Evolutionary conservation across 2,329 filamentous ascomycete species (phyloP).

Genomic region (Calonectria pseudoturangicola): DNA sequence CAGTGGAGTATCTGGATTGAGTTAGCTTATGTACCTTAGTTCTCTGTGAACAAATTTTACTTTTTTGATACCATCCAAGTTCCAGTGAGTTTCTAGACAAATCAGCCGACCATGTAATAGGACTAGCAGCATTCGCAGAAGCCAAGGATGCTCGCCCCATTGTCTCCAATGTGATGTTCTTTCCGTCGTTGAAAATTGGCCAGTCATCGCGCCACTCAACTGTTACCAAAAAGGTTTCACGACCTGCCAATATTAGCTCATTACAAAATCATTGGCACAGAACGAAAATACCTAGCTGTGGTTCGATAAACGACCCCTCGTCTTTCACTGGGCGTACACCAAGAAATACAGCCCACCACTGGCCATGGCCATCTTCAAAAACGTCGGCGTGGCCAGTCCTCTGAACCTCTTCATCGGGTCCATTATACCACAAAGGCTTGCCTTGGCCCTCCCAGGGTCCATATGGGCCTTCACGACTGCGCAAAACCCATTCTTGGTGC

Average conservation of each 20-base stretch:
- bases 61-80: conserved; percentile 55
- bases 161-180: conserved; percentile 50
- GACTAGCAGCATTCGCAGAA: neutral
- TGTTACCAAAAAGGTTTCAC: conserved; percentile 52
- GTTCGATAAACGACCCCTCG: conserved; percentile 42
- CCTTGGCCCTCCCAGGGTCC: conserved; percentile 69
- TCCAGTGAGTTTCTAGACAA: conserved; percentile 42
- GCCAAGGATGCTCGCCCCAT: conserved; percentile 38
- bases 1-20: conserved; percentile 44
- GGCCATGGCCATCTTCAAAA: conserved; percentile 48
- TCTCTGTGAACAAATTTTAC: neutral
- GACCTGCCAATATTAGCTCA: conserved; percentile 45
- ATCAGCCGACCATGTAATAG: conserved; percentile 45
- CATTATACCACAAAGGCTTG: conserved; percentile 60
- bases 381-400: conserved; percentile 57
- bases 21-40: neutral
- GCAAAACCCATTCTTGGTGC: conserved; percentile 71
- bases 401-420: conserved; percentile 67
- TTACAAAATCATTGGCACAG: fast-evolving
- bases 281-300: conserved; percentile 45
- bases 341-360: conserved; percentile 52
- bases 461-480: conserved; percentile 64
- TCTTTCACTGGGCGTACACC: conserved; percentile 47
- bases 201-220: conserved; percentile 53
- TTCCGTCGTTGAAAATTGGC: conserved; percentile 51